These are phyloP conservation scores for Cylindrotheca closterium DNA, from an alignment of 108 stramenopile genomes.

Conservation along the genomic window DNA sequence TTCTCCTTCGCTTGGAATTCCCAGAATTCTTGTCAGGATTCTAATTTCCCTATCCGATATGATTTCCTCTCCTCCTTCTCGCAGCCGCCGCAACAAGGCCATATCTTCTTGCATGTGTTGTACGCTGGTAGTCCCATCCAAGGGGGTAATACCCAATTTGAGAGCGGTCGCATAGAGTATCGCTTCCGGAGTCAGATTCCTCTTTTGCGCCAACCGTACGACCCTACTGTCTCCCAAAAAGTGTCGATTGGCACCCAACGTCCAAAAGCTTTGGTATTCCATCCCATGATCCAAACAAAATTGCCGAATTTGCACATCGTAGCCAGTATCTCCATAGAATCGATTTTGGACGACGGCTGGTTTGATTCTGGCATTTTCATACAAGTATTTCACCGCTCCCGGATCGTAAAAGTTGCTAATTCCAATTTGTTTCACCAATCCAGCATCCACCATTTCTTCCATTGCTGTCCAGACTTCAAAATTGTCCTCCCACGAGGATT, in stretches of 20 bases:
- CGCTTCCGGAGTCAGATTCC: slow-evolving; percentile 46
- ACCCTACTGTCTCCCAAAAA: slow-evolving; percentile 27
- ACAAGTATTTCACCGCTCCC: slow-evolving; percentile 12
- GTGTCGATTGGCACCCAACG: slow-evolving; percentile 52
- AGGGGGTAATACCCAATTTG: slow-evolving; percentile 44
- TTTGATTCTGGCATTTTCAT: slow-evolving; percentile 33
- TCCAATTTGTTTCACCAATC: slow-evolving; percentile 68
- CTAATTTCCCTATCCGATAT: slow-evolving; percentile 5
- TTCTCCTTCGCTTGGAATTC: not conserved
- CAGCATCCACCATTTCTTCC: slow-evolving; percentile 67
- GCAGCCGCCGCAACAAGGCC: slow-evolving; percentile 34
- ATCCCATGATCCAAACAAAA: slow-evolving; percentile 41
- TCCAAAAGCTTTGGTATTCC: slow-evolving; percentile 69
- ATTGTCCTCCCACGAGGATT: slow-evolving; percentile 31
- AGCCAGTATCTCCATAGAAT: slow-evolving; percentile 33
- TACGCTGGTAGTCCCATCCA: slow-evolving; percentile 44
- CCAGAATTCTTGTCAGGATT: not conserved
- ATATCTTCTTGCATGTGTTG: slow-evolving; percentile 63
- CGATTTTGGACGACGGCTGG: slow-evolving; percentile 41
- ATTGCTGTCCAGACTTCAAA: slow-evolving; percentile 52
- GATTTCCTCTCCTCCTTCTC: slow-evolving; percentile 22
- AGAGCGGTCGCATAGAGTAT: slow-evolving; percentile 56
- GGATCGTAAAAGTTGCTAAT: slow-evolving; percentile 73
- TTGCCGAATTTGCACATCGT: slow-evolving; percentile 6
- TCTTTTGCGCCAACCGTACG: slow-evolving; percentile 28